Base-by-base conservation (phyloP, 768 basidiomycete genomes). In the Naganishia randhawae region DNA sequence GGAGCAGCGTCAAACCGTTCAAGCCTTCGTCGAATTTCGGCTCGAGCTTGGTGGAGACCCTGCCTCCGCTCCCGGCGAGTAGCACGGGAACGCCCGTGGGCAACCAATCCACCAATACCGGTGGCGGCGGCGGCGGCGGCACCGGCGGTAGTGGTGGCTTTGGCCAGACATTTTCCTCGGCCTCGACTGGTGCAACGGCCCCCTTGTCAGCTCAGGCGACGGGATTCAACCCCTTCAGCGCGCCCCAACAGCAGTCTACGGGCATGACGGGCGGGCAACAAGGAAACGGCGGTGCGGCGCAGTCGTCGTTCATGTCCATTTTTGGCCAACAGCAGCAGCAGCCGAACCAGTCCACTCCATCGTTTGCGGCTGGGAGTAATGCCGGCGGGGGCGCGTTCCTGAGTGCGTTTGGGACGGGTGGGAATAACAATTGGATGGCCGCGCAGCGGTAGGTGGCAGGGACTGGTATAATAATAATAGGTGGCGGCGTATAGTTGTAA, bases 1-100 rank as follows among this genome's bases (percentile, higher is more conserved):
- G 87, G 6, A 76, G 74, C 32, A 71, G 68, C 11, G 77, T 91
- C 71, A 90, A 88, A 75, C 85, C 89, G 7, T 92, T 92, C 83
- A 90, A 91, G 74, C 91, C 91, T 2, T 84, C 87, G 2, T 89
- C 87, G 1, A 87, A 85, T 48, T 92, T 92, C 75, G 91, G 91
- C 33, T 86, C 88, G 37, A 85, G 86, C 17, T 76, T 92, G 45
- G 73, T 92, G 2, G 88, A 88, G 61, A 84, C 86, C 2, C 80
- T 92, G 29, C 92, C 92, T 2, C 83, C 90, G 6, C 86, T 91
- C 65, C 85, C 88, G 13, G 86, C 85, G 37, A 86, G 66, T 39
- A 25, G 31, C 25, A 31, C 45, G 3, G 52, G 53, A 32, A 51
- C 54, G 19, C 52, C 39, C 11, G 27, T 66, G 7, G 51, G 52